A percentile compares a stretch with the other conserved stretches of the same genome.
Evolutionary conservation across 176 grass and related monocot genomes (phyloP).

Genomic region (Thinopyrum elongatum): DNA sequence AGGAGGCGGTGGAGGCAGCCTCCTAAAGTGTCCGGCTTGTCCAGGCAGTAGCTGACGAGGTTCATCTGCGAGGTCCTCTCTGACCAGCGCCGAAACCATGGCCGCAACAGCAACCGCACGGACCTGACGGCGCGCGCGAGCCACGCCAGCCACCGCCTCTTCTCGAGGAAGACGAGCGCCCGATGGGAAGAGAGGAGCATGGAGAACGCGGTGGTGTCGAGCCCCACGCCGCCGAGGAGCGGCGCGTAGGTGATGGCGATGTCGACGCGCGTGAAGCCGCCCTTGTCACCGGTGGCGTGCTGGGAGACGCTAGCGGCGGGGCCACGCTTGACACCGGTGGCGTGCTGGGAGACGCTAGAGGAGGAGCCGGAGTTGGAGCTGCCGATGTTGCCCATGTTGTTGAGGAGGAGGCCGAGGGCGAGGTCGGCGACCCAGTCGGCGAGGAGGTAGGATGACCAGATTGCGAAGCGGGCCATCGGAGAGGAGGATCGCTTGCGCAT

Average conservation of each 20-base stretch:
- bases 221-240: constrained; percentile 34
- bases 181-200: constrained; percentile 24
- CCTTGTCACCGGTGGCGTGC: too few relatives aligned
- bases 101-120: not conserved
- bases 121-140: too few relatives aligned
- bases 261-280: not conserved
- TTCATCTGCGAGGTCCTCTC: constrained; percentile 10
- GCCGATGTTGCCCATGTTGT: constrained; percentile 42
- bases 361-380: too few relatives aligned
- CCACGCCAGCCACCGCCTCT: too few relatives aligned
- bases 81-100: not conserved
- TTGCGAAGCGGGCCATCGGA: not conserved
- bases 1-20: too few relatives aligned
- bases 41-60: constrained; percentile 10
- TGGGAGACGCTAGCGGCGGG: not conserved
- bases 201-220: not conserved
- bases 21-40: too few relatives aligned
- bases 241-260: not conserved
- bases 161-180: not conserved
- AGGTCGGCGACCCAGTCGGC: constrained; percentile 3
- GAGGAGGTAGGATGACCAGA: constrained; percentile 34
- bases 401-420: too few relatives aligned
- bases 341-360: not conserved
- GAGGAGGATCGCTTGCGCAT: not conserved
- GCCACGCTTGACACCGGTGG: constrained; percentile 8